A percentile compares a stretch with the other conserved stretches of the same genome.
These are phyloP conservation scores for Pythium phragmitis DNA, from an alignment of 352 stramenopile genomes.

Conservation along the genomic window DNA sequence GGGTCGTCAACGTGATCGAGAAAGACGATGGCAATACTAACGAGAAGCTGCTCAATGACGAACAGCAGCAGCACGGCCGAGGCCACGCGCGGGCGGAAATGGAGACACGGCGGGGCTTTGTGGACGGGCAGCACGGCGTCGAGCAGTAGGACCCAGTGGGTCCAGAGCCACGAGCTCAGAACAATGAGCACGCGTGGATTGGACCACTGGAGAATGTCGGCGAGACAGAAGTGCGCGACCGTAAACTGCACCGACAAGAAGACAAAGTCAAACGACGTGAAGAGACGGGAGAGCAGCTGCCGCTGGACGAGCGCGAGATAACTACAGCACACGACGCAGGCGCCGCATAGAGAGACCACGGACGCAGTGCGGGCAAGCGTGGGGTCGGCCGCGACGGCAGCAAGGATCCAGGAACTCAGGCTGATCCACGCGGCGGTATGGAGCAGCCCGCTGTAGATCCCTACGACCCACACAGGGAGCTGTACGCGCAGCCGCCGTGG, in stretches of 20 bases:
- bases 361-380: neutral
- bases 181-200: conserved; percentile 2
- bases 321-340: neutral
- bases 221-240: conserved; percentile 7
- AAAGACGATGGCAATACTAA: conserved; percentile 4
- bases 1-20: conserved; percentile 1
- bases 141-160: conserved; percentile 23
- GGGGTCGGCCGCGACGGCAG: neutral
- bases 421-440: neutral
- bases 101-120: conserved; percentile 1
- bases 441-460: neutral
- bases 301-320: conserved; percentile 10
- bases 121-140: conserved; percentile 17
- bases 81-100: neutral
- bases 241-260: conserved; percentile 24
- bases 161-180: conserved; percentile 19
- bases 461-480: neutral
- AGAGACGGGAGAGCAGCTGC: conserved; percentile 8
- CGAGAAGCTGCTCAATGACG: conserved; percentile 10
- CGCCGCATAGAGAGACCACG: neutral
- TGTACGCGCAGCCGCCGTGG: neutral
- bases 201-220: conserved; percentile 17
- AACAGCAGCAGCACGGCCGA: conserved; percentile 13
- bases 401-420: neutral
- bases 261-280: conserved; percentile 19